phyloP scores from a whole-genome alignment of 306 rosid species.

The Rosa lucieae region DNA sequence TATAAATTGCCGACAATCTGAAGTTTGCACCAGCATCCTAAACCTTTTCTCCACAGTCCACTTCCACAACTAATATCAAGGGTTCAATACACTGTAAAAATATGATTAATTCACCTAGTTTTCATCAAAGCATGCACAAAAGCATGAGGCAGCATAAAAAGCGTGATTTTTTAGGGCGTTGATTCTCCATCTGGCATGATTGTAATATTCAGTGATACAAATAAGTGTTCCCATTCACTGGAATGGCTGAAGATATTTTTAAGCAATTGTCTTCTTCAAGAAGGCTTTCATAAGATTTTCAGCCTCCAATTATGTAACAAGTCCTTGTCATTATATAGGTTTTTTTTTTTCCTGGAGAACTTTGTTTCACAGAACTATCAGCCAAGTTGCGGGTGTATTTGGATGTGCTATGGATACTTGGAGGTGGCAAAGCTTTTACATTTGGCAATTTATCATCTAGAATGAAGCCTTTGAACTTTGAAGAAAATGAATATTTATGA shows the following conservation, averaged over 20 bases:
- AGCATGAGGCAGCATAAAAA: not conserved
- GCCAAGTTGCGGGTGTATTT: not conserved
- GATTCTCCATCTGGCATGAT: not conserved
- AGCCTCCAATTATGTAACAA: slow-evolving; percentile 9
- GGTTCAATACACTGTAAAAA: not conserved
- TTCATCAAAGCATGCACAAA: not conserved
- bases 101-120: not conserved
- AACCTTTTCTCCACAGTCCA: slow-evolving; percentile 5
- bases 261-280: not conserved
- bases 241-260: not conserved
- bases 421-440: not conserved
- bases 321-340: not conserved
- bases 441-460: not conserved
- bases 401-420: not conserved
- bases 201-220: not conserved
- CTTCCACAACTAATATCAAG: not conserved
- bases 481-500: not conserved
- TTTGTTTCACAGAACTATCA: not conserved
- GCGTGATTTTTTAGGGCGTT: not conserved
- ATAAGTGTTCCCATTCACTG: not conserved
- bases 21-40: not conserved
- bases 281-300: not conserved
- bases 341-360: not conserved
- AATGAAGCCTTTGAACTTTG: not conserved
- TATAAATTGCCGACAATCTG: not conserved